These are phyloP conservation scores for Tetragonia tetragonoides DNA, from an alignment of 148 eudicot species.

Conservation along the genomic window DNA sequence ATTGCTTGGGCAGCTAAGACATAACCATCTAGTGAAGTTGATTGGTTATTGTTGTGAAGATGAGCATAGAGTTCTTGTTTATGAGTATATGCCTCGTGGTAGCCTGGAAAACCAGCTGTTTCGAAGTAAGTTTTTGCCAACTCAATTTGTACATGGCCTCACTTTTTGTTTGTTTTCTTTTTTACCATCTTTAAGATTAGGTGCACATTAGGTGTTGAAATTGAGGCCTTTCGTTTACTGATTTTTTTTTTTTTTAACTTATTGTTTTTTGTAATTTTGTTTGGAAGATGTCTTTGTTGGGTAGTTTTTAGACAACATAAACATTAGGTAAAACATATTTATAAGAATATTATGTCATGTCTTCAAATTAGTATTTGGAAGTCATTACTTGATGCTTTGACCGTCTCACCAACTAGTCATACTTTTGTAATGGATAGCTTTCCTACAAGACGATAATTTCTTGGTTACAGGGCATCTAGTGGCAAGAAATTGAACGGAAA, in stretches of 20 bases:
- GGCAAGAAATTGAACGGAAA: no score
- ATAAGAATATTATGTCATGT: background rate
- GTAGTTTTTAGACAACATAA: background rate
- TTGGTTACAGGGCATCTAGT: no score
- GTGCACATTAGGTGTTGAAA: slow-evolving; percentile 32
- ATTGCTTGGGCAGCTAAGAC: slow-evolving; percentile 38
- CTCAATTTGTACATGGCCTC: background rate
- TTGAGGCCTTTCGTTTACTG: slow-evolving; percentile 6
- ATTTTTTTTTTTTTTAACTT: background rate
- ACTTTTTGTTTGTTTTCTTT: background rate
- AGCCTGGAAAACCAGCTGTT: slow-evolving; percentile 44
- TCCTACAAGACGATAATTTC: no score
- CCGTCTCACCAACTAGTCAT: background rate
- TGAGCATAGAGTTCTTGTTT: slow-evolving; percentile 38
- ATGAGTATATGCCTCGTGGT: slow-evolving; percentile 41
- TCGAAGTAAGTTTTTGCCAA: slow-evolving; percentile 26
- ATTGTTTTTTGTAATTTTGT: background rate
- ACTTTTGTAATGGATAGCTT: background rate
- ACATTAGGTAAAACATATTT: no score
- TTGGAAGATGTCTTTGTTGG: background rate
- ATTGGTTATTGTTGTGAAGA: slow-evolving; percentile 46
- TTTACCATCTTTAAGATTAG: slow-evolving; percentile 17
- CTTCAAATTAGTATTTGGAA: background rate
- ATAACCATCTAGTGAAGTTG: slow-evolving; percentile 42
- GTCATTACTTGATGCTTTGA: background rate